These are phyloP conservation scores for Thinopyrum elongatum DNA, from an alignment of 176 grass and related monocot species.

Conservation along the genomic window DNA sequence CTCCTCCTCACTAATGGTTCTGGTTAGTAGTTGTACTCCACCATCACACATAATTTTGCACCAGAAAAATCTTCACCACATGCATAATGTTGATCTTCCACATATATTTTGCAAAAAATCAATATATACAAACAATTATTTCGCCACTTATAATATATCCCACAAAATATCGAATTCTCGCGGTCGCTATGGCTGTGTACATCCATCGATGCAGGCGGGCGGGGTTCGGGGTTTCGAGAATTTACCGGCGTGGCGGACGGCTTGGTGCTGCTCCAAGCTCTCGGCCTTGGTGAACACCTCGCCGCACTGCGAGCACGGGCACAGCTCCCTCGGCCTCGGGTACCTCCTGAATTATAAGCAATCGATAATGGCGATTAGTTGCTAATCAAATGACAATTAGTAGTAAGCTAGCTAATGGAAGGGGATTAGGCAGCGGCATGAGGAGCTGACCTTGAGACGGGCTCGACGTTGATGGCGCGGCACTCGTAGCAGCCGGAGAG, in stretches of 20 bases:
- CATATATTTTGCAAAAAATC: not conserved
- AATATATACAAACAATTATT: too few relatives aligned
- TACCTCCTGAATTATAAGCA: constrained; percentile 44
- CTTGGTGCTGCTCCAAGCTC: constrained; percentile 83
- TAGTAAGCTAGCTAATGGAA: not conserved
- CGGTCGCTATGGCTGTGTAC: not conserved
- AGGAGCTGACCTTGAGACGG: constrained; percentile 46
- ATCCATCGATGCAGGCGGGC: not conserved
- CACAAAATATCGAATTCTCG: not conserved
- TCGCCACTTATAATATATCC: too few relatives aligned
- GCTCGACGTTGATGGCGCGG: constrained; percentile 81
- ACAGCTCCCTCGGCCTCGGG: constrained; percentile 65
- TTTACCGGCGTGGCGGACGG: constrained; percentile 75
- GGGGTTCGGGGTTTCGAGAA: not conserved
- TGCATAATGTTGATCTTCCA: not conserved
- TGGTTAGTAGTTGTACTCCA: not conserved
- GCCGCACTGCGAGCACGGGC: constrained; percentile 68
- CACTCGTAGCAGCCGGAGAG: constrained; percentile 86
- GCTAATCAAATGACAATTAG: too few relatives aligned
- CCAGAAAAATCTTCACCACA: not conserved
- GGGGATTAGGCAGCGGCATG: not conserved
- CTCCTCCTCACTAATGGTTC: not conserved
- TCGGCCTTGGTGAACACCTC: constrained; percentile 91
- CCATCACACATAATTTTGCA: not conserved
- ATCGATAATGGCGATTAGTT: not conserved